Evolutionary conservation across 1,284 basidiomycete species (phyloP), one percentile per base, ranked within the genome.

Genomic region (Porodaedalea pini): DNA sequence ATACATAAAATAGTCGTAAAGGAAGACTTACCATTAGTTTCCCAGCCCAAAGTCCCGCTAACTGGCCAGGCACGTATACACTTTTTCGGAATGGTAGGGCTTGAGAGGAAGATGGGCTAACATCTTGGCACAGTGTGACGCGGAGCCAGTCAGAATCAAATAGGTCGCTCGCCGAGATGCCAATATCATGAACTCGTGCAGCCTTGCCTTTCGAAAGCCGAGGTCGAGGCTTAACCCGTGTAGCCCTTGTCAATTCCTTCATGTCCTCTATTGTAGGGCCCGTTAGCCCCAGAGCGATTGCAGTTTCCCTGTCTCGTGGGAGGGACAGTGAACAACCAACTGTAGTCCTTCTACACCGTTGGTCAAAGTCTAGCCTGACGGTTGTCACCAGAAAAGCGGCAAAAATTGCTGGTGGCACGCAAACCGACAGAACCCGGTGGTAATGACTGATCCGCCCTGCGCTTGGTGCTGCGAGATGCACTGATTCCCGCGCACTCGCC

Each of bases 101-200:
- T 77, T 25, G 78, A 67, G 1, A 67, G 60, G 17, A 17, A 29
- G 31, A 17, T 34, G 8, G 27, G 32, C 62, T 68, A 71, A 69
- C 67, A 51, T 76, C 69, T 54, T 72, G 64, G 49, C 77, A 80
- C 5, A 68, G 68, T 2, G 74, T 74, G 21, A 75, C 58, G 37
- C 76, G 74, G 61, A 67, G 71, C 78, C 78, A 79, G 54, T 78
- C 77, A 51, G 62, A 62, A 61, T 79, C 78, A 51, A 75, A 71
- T 29, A 29, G 25, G n/a, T 15, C 61, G 47, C 4, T 59, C 39
- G 31, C 53, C 56, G 7, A 34, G 13, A 6, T 13, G 13, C 13
- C 32, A 13, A 34, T 6, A 34, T 34, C 13, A 13, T 34, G 32
- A 6, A 6, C 32, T 34, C 7, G 40, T 13, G 17, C 32, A 43